phyloP scores from a whole-genome alignment of 176 grass and related monocot species.

The Zizania latifolia region DNA sequence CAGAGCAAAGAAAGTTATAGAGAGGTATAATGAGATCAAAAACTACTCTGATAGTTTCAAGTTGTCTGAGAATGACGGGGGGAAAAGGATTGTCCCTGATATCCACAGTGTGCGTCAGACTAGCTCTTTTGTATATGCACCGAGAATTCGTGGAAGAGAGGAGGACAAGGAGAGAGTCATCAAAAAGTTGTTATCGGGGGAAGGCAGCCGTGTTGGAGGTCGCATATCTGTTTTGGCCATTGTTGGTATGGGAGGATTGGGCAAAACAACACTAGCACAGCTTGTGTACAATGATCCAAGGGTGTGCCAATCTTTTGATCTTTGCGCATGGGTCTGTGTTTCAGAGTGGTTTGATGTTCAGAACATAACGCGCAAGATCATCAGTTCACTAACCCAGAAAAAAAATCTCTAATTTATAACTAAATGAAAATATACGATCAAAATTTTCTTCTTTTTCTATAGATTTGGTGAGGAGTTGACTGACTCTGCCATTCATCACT shows the following conservation, averaged over 20 bases:
- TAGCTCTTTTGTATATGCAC: slow-evolving; percentile 11
- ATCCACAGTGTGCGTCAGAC: not conserved
- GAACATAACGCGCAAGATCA: not conserved
- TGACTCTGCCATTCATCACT: no score
- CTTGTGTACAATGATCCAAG: not conserved
- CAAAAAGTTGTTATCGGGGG: not conserved
- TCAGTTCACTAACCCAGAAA: not conserved
- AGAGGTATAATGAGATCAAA: slow-evolving; percentile 29
- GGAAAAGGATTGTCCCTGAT: not conserved
- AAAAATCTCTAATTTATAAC: no score
- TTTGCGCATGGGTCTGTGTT: slow-evolving; percentile 27
- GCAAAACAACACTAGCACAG: slow-evolving; percentile 23
- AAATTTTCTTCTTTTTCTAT: no score
- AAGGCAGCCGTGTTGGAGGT: not conserved
- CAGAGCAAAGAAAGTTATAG: slow-evolving; percentile 5
- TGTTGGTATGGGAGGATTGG: slow-evolving; percentile 24
- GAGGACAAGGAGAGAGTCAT: not conserved
- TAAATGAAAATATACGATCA: no score
- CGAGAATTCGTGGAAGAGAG: slow-evolving; percentile 9
- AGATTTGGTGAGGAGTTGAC: no score
- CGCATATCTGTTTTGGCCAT: not conserved
- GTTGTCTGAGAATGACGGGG: not conserved
- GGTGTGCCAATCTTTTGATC: not conserved
- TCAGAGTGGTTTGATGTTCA: slow-evolving; percentile 17
- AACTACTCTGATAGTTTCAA: not conserved